These are phyloP conservation scores for Dalbergia oliveri DNA, from an alignment of 306 rosid species.

Conservation along the genomic window DNA sequence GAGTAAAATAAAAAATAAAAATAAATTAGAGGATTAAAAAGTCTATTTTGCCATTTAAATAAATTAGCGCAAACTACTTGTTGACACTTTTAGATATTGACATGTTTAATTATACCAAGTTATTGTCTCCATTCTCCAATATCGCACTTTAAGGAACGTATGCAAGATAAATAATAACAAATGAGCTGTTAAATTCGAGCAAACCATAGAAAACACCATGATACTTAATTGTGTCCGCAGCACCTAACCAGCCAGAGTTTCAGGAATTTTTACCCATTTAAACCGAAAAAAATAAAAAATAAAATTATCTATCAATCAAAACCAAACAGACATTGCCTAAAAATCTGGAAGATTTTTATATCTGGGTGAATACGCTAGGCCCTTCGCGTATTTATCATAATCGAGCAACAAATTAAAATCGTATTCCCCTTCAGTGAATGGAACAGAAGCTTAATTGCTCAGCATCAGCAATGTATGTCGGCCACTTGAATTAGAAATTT, in stretches of 20 bases:
- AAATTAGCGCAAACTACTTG: not conserved
- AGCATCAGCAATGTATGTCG: not conserved
- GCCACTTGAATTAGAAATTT: slow-evolving; percentile 11
- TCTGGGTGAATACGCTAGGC: too few relatives aligned
- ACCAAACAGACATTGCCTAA: too few relatives aligned
- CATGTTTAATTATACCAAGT: not conserved
- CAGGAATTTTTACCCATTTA: too few relatives aligned
- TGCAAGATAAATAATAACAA: not conserved
- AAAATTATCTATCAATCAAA: too few relatives aligned
- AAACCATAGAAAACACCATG: not conserved
- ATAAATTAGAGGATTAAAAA: too few relatives aligned
- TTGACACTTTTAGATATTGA: not conserved
- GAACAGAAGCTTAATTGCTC: slow-evolving; percentile 24
- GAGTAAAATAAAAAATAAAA: too few relatives aligned
- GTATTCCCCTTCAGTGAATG: not conserved
- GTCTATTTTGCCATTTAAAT: not conserved
- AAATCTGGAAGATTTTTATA: too few relatives aligned
- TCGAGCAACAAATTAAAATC: not conserved
- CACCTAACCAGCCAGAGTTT: not conserved
- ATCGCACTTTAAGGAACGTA: slow-evolving; percentile 6
- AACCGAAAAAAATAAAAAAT: too few relatives aligned
- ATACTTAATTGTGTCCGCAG: not conserved
- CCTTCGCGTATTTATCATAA: too few relatives aligned
- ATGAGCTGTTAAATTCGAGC: not conserved
- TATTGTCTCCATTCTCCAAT: not conserved